These are phyloP conservation scores for Zygoascus tannicola DNA, from an alignment of 805 yeast species.

Conservation along the genomic window DNA sequence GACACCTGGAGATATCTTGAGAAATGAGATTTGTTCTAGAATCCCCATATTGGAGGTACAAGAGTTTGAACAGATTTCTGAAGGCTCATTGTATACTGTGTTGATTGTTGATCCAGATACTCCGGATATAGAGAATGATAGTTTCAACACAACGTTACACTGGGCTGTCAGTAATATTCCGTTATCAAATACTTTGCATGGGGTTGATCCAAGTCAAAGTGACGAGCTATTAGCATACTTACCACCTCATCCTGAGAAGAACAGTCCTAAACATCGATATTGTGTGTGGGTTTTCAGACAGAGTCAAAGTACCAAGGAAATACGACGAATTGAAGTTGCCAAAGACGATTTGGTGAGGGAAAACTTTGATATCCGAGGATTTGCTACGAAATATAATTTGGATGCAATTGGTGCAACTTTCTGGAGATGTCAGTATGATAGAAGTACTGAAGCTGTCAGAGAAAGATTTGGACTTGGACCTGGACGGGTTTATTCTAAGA, in stretches of 20 bases:
- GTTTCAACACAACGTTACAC: constrained; percentile 61
- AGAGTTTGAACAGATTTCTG: constrained; percentile 49
- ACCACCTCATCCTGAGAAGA: constrained; percentile 88
- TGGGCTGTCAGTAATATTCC: constrained; percentile 69
- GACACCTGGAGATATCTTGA: constrained; percentile 67
- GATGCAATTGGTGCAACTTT: constrained; percentile 85
- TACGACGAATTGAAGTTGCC: constrained; percentile 3
- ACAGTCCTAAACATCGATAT: constrained; percentile 72
- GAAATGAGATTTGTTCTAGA: constrained; percentile 61
- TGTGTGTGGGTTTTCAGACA: constrained; percentile 90
- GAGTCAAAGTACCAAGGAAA: constrained; percentile 12
- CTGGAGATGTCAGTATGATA: constrained; percentile 82
- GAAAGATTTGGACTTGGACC: constrained; percentile 58
- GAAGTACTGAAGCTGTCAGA: constrained; percentile 60
- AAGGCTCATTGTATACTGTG: constrained; percentile 58
- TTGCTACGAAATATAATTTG: constrained; percentile 46
- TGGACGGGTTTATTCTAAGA: constrained; percentile 52
- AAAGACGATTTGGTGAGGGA: constrained; percentile 30
- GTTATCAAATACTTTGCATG: constrained; percentile 47
- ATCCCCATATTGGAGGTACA: constrained; percentile 74
- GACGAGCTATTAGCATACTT: constrained; percentile 44
- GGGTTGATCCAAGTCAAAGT: constrained; percentile 32
- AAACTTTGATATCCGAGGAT: constrained; percentile 62
- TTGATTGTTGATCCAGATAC: constrained; percentile 85
- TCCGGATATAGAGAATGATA: constrained; percentile 64